Base-by-base conservation (phyloP, 2,329 filamentous ascomycete genomes). In the Monilinia aucupariae region DNA sequence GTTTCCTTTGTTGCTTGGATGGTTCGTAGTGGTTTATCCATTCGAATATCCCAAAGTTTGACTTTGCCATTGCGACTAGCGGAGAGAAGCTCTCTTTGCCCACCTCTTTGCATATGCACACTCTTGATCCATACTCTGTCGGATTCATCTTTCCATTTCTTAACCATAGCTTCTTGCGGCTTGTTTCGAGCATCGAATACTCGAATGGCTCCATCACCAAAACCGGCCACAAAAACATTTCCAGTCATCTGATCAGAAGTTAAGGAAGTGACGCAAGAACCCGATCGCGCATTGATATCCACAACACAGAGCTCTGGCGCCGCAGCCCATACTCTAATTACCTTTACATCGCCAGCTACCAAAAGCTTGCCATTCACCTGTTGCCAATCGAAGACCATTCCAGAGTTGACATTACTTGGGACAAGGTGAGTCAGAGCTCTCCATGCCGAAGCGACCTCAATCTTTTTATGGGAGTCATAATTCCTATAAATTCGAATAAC, bases 231-330 rank as follows among this genome's bases (percentile, higher is more conserved):
- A 71, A 99, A 97, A 52, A 97, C 86, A 72, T 97, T 92, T 50
- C 94, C 94, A 59, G 96, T 96, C 76, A 99, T 96, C 80, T 97
- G 94, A 75, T 99, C 94, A 20, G 92, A 96, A 3, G 94, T 97
- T 67, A 99, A 79, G 10, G 92, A 96, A 5, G 94, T 99, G 66
- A 99, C 94, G 75, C 93, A 97, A 20, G 92, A 96, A 41, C 92
- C 92, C 0, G 93, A 97, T 41, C 94, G 88, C 13, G 94, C 94
- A 41, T 92, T 92, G 59, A 99, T 97, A 73, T 99, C 94, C 79
- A 88, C 90, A 60, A 91, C 85, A 77, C 93, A 97, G 45, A 94
- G 88, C 79, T 99, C 94, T 50, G 91, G 90, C 9, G 91, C 91
- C 20, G 93, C 93, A 73, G 96, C 94, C 94, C 94, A 99, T 41